phyloP scores from a whole-genome alignment of 176 grass and related monocot genomes.

The Cenchrus fungigraminus region DNA sequence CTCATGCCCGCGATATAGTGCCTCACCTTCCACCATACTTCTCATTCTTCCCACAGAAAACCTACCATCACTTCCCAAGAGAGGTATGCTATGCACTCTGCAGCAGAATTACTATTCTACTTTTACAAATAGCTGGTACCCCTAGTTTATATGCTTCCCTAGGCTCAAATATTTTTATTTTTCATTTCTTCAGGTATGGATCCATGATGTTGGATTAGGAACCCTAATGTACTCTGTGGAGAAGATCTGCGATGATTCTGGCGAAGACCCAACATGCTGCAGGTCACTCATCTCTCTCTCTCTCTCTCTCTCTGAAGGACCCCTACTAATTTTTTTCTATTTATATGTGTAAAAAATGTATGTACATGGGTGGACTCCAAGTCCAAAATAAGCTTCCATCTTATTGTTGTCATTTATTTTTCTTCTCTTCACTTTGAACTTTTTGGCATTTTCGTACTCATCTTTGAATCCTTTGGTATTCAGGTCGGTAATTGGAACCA shows the following conservation, averaged over 20 bases:
- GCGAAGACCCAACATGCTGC: constrained; percentile 84
- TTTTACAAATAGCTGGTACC: not conserved
- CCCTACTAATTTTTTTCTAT: no score
- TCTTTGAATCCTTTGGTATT: not conserved
- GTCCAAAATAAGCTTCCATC: no score
- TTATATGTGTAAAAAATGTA: no score
- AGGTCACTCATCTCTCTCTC: constrained; percentile 35
- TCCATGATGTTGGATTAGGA: constrained; percentile 60
- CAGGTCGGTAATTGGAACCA: constrained; percentile 73
- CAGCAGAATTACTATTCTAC: not conserved
- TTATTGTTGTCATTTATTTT: not conserved
- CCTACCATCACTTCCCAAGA: constrained; percentile 92
- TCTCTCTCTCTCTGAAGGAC: no score
- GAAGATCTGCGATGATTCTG: constrained; percentile 75
- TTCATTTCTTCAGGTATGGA: constrained; percentile 72
- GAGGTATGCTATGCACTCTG: constrained; percentile 59
- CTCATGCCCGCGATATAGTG: constrained; percentile 78
- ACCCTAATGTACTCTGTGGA: constrained; percentile 62
- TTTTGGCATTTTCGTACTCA: not conserved
- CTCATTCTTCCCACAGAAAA: constrained; percentile 75
- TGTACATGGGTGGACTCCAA: no score
- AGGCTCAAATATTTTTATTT: not conserved
- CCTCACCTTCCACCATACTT: constrained; percentile 93
- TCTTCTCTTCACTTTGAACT: not conserved
- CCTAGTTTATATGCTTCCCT: not conserved